Percentiles rank a stretch among this genome's conserved stretches.
Evolutionary conservation across 164 flowering plant genomes (phyloP).

Genomic region (Stephania cephalantha): DNA sequence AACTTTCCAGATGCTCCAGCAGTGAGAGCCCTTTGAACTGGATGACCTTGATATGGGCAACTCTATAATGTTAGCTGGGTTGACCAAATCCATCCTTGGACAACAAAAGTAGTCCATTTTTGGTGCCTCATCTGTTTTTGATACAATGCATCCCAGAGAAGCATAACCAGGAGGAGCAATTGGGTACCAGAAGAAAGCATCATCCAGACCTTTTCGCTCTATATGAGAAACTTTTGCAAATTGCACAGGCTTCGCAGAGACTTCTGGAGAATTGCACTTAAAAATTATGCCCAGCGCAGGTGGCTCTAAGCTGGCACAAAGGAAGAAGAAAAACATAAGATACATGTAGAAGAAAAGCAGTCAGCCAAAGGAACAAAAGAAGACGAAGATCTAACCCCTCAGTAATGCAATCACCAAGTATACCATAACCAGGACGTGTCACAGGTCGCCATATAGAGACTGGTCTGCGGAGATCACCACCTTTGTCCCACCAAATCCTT

Average conservation of each 20-base stretch:
- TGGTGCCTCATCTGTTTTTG: constrained; percentile 71
- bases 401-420: constrained; percentile 89
- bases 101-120: constrained; percentile 58
- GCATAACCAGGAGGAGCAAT: constrained; percentile 98
- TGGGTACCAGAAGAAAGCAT: constrained; percentile 95
- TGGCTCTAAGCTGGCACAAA: constrained; percentile 78
- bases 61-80: constrained; percentile 65
- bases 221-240: constrained; percentile 85
- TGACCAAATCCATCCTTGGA: constrained; percentile 88
- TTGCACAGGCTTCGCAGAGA: constrained; percentile 82
- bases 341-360: neutral
- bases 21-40: constrained; percentile 58
- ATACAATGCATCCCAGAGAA: constrained; percentile 82
- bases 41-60: constrained; percentile 67
- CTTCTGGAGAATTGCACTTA: constrained; percentile 56
- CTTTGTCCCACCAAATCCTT: constrained; percentile 98
- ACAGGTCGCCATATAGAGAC: constrained; percentile 96
- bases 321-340: constrained; percentile 5
- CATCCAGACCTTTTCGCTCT: constrained; percentile 65
- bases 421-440: constrained; percentile 70
- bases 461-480: constrained; percentile 72
- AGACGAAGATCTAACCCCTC: constrained; percentile 65
- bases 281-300: constrained; percentile 87
- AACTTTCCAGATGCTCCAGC: constrained; percentile 98
- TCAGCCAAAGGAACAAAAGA: neutral